Conservation (phyloP, 2,329 filamentous ascomycete species). For the Huntiella bhutanensis region DNA sequence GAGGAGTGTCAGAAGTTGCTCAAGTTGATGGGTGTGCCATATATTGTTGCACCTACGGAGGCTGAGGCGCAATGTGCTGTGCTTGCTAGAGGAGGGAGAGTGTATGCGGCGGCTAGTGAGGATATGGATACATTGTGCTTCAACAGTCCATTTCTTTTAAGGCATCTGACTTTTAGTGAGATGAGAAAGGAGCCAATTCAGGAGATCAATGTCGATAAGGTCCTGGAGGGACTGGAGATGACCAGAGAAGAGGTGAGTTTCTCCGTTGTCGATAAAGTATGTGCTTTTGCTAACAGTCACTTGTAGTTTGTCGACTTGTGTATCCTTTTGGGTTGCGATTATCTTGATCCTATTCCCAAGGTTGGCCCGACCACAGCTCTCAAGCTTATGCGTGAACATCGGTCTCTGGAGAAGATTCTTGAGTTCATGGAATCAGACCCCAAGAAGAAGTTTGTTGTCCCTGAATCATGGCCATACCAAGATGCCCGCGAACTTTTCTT, state of each 20-base stretch:
- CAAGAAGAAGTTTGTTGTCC: slow-evolving; percentile 65
- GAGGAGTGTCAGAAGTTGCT: slow-evolving; percentile 79
- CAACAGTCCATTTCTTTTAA: slow-evolving; percentile 71
- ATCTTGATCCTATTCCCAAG: slow-evolving; percentile 90
- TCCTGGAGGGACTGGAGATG: slow-evolving; percentile 75
- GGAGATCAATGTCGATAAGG: slow-evolving; percentile 76
- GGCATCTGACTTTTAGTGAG: slow-evolving; percentile 92
- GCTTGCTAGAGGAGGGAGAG: slow-evolving; percentile 76
- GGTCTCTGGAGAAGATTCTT: slow-evolving; percentile 70
- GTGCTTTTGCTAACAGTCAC: not conserved
- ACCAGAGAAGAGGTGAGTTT: slow-evolving; percentile 55
- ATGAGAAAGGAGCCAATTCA: slow-evolving; percentile 95
- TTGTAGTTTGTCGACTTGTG: slow-evolving; percentile 86
- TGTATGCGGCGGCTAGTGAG: slow-evolving; percentile 90
- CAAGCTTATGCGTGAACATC: slow-evolving; percentile 85
- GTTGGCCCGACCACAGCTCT: slow-evolving; percentile 81
- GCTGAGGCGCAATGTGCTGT: slow-evolving; percentile 93
- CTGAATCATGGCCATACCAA: slow-evolving; percentile 91
- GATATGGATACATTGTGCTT: slow-evolving; percentile 99
- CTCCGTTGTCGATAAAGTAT: not conserved
- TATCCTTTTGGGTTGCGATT: slow-evolving; percentile 93
- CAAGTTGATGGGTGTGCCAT: slow-evolving; percentile 91
- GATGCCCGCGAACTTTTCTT: slow-evolving; percentile 87
- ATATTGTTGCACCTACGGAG: slow-evolving; percentile 86
- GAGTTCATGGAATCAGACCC: slow-evolving; percentile 58